These are phyloP conservation scores for Floccularia luteovirens DNA, from an alignment of 768 basidiomycete species.

Conservation along the genomic window DNA sequence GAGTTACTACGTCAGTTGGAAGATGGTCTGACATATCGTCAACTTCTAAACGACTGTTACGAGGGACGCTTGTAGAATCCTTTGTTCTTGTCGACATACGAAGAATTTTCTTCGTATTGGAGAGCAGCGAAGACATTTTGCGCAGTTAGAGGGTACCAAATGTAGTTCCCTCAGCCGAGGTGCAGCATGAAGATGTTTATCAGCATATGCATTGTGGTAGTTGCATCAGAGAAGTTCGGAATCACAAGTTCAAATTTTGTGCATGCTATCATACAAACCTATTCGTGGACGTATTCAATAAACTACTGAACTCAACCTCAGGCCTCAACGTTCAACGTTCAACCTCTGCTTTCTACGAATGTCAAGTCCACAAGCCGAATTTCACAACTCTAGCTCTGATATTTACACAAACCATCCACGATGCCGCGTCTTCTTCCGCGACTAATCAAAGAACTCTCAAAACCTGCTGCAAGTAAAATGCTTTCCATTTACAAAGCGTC, in stretches of 20 bases:
- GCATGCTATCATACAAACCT: no score
- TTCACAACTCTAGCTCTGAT: no score
- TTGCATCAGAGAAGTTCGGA: no score
- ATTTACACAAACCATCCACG: neutral
- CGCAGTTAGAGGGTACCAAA: neutral
- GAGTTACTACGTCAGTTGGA: slow-evolving; percentile 41
- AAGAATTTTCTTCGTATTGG: slow-evolving; percentile 27
- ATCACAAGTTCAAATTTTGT: no score
- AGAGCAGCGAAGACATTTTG: slow-evolving; percentile 20
- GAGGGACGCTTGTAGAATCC: slow-evolving; percentile 7
- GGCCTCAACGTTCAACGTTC: no score
- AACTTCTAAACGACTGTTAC: slow-evolving; percentile 1
- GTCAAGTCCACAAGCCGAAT: no score
- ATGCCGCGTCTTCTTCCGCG: slow-evolving; percentile 75
- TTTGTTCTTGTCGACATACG: slow-evolving; percentile 19
- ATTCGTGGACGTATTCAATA: no score
- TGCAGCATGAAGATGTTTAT: no score
- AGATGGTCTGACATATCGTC: slow-evolving; percentile 4
- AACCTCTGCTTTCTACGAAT: no score
- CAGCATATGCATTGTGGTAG: no score
- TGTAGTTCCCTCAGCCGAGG: neutral
- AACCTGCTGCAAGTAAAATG: slow-evolving; percentile 15
- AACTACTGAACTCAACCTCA: no score
- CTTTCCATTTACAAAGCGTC: slow-evolving; percentile 15
- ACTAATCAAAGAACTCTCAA: slow-evolving; percentile 35